Conservation (phyloP, 2,329 filamentous ascomycete species). For the Westerdykella aurantiaca region DNA sequence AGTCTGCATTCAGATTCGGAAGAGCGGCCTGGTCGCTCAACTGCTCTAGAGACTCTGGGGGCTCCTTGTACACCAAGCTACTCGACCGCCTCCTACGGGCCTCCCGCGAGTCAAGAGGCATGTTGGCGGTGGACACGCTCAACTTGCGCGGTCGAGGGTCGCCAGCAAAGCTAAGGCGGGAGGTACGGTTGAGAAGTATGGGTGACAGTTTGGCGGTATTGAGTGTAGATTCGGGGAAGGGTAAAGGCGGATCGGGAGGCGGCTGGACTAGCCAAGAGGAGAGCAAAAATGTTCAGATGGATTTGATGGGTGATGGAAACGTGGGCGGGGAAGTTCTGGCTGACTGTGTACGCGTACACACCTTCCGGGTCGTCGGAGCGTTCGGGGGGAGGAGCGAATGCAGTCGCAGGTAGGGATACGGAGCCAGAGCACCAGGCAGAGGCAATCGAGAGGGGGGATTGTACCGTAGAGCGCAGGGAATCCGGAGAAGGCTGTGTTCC, state of each 20-base stretch:
- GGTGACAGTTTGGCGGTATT: constrained; percentile 97
- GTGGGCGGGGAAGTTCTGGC: constrained; percentile 17
- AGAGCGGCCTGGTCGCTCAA: constrained; percentile 92
- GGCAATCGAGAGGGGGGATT: not conserved
- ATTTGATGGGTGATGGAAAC: constrained; percentile 8
- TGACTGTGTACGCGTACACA: constrained; percentile 27
- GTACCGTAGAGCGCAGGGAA: too few relatives aligned
- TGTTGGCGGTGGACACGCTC: constrained; percentile 24
- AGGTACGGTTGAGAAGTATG: constrained; percentile 79
- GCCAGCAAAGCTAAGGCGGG: constrained; percentile 73
- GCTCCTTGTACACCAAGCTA: constrained; percentile 97
- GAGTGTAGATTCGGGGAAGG: constrained; percentile 16
- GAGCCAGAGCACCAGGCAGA: constrained; percentile 4
- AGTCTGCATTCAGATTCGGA: constrained; percentile 95
- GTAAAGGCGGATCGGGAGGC: not conserved
- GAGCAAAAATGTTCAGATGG: constrained; percentile 5
- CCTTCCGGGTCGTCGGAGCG: constrained; percentile 25
- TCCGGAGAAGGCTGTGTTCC: too few relatives aligned
- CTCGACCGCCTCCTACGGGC: constrained; percentile 89
- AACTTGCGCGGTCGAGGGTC: constrained; percentile 53
- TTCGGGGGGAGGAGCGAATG: constrained; percentile 14
- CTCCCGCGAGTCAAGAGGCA: constrained; percentile 45
- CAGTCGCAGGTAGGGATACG: constrained; percentile 12
- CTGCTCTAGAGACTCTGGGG: constrained; percentile 92
- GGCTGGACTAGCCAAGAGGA: constrained; percentile 2